Conservation (phyloP, 352 stramenopile genomes). For the Globisporangium acanthophoron region DNA sequence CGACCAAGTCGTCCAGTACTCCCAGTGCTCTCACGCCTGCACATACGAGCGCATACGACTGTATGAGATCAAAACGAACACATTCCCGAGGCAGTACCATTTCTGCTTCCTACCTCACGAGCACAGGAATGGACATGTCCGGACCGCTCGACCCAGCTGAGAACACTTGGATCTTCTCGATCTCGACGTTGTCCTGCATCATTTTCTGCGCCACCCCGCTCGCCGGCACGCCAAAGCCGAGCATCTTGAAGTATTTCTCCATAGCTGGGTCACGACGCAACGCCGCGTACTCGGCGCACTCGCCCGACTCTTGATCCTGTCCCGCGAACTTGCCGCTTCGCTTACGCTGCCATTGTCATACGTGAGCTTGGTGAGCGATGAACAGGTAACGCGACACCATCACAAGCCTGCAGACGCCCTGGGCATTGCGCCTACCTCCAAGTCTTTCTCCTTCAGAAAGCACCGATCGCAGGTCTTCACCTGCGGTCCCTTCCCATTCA, state of each 20-base stretch:
- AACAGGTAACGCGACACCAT: neutral
- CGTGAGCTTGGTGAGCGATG: neutral
- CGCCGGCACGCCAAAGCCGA: slow-evolving; percentile 62
- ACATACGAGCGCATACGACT: neutral
- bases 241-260: slow-evolving; percentile 87
- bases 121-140: neutral
- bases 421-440: slow-evolving; percentile 21
- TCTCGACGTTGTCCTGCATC: slow-evolving; percentile 62
- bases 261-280: slow-evolving; percentile 54
- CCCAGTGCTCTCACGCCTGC: slow-evolving; percentile 4
- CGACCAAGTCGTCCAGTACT: slow-evolving; percentile 17
- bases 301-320: slow-evolving; percentile 11
- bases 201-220: slow-evolving; percentile 77
- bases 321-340: slow-evolving; percentile 12
- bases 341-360: slow-evolving; percentile 23
- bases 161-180: slow-evolving; percentile 59
- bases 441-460: slow-evolving; percentile 68
- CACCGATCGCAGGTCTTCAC: slow-evolving; percentile 67
- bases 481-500: slow-evolving; percentile 33
- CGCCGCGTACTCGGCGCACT: slow-evolving; percentile 48
- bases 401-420: neutral
- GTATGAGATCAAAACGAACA: neutral
- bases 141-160: slow-evolving; percentile 33
- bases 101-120: slow-evolving; percentile 2
- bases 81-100: neutral